A percentile compares a stretch with the other conserved stretches of the same genome.
Conservation (phyloP, 148 eudicot genomes). For the Euryodendron excelsum region DNA sequence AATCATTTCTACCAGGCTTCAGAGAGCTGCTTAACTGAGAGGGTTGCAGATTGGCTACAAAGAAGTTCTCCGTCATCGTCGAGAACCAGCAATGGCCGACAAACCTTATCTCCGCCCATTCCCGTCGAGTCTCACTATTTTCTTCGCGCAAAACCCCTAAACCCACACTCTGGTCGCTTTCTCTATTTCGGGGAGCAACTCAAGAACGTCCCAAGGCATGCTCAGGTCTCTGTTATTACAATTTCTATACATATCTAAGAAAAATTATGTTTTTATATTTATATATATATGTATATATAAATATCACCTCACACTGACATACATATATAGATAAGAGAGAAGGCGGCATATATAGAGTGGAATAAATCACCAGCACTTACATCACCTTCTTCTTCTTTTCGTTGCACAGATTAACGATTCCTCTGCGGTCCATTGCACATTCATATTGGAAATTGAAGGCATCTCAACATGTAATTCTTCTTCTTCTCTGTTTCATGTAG, state of each 20-base stretch:
- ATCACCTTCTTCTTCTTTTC: not conserved
- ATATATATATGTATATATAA: not conserved
- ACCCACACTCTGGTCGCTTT: not conserved
- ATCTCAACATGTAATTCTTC: not conserved
- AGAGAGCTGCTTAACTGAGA: not conserved
- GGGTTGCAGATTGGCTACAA: not conserved
- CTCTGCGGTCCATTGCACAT: conserved; percentile 5
- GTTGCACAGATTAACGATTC: not conserved
- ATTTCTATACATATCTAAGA: not conserved
- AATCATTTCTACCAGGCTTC: not conserved
- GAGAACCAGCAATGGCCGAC: not conserved
- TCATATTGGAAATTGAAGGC: conserved; percentile 1
- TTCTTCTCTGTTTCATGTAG: not conserved
- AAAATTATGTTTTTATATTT: too few species aligned
- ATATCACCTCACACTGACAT: not conserved
- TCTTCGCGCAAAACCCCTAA: not conserved
- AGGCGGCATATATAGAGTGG: not conserved
- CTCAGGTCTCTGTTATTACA: conserved; percentile 10
- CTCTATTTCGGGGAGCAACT: not conserved
- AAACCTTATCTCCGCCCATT: not conserved
- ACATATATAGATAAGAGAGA: not conserved
- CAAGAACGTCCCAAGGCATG: conserved; percentile 14
- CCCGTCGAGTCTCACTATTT: not conserved
- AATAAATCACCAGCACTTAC: not conserved
- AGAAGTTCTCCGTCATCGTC: not conserved